Evolutionary conservation across 257 asterid genomes (phyloP).

Genomic region (Striga asiatica): DNA sequence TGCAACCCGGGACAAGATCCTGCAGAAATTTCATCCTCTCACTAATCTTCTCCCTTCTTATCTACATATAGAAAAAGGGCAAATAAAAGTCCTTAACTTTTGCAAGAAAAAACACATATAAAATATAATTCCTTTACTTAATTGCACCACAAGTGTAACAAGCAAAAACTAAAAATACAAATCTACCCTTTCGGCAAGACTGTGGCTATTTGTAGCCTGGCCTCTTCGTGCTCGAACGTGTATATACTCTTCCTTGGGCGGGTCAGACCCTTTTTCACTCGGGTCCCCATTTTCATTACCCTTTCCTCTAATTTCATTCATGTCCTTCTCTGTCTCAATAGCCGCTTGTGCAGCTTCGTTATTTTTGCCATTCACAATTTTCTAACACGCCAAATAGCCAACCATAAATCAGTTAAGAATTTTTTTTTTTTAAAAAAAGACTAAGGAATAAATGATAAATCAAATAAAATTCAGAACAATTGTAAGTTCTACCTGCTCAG

Average conservation of each 20-base stretch:
- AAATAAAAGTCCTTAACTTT: conserved; percentile 5
- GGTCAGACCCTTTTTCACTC: conserved; percentile 46
- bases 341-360: conserved; percentile 23
- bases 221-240: conserved; percentile 68
- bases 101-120: too few species aligned
- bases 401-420: conserved; percentile 1
- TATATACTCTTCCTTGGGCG: conserved; percentile 57
- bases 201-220: conserved; percentile 83
- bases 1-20: conserved; percentile 89
- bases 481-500: conserved; percentile 29
- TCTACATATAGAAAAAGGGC: conserved; percentile 21
- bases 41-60: conserved; percentile 81
- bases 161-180: too few species aligned
- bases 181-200: conserved; percentile 81
- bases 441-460: neutral
- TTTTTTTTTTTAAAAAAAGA: too few species aligned
- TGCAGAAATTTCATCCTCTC: conserved; percentile 89
- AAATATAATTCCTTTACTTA: neutral
- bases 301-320: conserved; percentile 27
- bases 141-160: too few species aligned
- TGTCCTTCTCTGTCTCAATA: too few species aligned
- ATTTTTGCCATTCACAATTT: conserved; percentile 21
- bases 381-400: conserved; percentile 23
- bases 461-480: neutral
- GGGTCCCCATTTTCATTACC: conserved; percentile 27